These are phyloP conservation scores for Rhizophora mangle DNA, from an alignment of 345 rosid species.

Conservation along the genomic window DNA sequence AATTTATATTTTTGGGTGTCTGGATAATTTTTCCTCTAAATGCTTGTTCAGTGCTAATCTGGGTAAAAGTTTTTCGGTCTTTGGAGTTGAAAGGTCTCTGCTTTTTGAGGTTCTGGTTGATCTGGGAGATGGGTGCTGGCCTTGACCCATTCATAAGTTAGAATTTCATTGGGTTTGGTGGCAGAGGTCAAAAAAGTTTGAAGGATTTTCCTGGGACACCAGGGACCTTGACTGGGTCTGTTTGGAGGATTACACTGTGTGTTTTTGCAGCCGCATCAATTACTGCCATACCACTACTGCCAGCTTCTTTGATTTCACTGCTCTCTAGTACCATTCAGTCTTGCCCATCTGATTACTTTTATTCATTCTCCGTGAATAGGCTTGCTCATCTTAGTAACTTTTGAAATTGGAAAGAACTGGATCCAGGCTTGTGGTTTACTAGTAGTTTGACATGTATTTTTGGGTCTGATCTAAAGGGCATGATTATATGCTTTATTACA, in stretches of 20 bases:
- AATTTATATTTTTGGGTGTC: constrained; percentile 13
- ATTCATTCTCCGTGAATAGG: not conserved
- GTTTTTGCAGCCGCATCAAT: constrained; percentile 71
- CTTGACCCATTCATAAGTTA: constrained; percentile 4
- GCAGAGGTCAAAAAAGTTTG: constrained; percentile 35
- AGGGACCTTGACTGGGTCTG: constrained; percentile 64
- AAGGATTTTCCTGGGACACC: constrained; percentile 80
- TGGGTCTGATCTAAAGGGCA: no score
- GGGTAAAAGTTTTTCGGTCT: not conserved
- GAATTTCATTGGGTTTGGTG: constrained; percentile 3
- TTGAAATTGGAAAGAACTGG: no score
- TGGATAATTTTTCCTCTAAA: not conserved
- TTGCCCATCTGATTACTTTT: not conserved
- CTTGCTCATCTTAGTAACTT: not conserved
- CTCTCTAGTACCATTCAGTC: constrained; percentile 61
- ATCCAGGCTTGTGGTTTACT: no score
- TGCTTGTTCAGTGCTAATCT: not conserved
- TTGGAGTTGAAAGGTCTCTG: not conserved
- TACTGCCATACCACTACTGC: constrained; percentile 57
- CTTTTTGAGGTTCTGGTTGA: not conserved
- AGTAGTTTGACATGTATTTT: no score
- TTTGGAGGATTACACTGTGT: constrained; percentile 63
- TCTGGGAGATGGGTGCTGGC: constrained; percentile 10
- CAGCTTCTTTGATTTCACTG: constrained; percentile 57
- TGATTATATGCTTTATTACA: no score